Evolutionary conservation across 306 rosid genomes (phyloP), one percentile per base, ranked within the genome.

Genomic region (Prunus salicina): DNA sequence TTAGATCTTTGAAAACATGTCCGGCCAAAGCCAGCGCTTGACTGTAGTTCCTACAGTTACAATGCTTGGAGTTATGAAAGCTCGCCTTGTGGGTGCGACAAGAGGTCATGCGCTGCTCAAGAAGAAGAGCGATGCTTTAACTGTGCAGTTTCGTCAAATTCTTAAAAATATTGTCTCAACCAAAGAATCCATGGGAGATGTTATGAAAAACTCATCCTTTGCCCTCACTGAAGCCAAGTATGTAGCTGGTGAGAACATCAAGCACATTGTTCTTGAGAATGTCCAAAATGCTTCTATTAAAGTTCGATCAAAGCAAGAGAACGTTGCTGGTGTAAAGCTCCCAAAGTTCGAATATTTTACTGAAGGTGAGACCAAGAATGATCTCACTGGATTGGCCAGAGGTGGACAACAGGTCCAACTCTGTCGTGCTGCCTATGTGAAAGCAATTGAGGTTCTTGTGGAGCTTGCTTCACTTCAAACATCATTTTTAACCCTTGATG

Each of bases 401-500:
- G 98, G 98, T 67, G 98, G 98, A 11, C 97, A 94, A 71, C 98
- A 94, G 84, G 87, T 94, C 68, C 98, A 91, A 80, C 88, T 82
- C n/a, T 94, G 98, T 50, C 96, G 97, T 22, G 88, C 76, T 10
- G 96, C 98, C 20, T 88, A 91, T 79, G 86, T 94, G 64, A 94
- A 91, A 78, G 90, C 98, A 11, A 90, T 94, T 65, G 98, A 94
- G 88, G 90, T 91, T 56, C 97, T 94, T 56, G 98, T 94, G 60
- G 98, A 91, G 89, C 96, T 93, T 74, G 98, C 98, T 20, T 94
- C 98, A 1, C 91, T 94, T 72, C 98, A 94, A 75, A 94, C 98
- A 25, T 94, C 98, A 6, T 94, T 94, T 73, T 89, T 94, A 74
- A 94, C 97, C 2, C 96, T 94, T 15, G 98, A 94, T 50, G 97